phyloP scores from a whole-genome alignment of 1,284 basidiomycete genomes.

The Cryptococcus jaspeensis region DNA sequence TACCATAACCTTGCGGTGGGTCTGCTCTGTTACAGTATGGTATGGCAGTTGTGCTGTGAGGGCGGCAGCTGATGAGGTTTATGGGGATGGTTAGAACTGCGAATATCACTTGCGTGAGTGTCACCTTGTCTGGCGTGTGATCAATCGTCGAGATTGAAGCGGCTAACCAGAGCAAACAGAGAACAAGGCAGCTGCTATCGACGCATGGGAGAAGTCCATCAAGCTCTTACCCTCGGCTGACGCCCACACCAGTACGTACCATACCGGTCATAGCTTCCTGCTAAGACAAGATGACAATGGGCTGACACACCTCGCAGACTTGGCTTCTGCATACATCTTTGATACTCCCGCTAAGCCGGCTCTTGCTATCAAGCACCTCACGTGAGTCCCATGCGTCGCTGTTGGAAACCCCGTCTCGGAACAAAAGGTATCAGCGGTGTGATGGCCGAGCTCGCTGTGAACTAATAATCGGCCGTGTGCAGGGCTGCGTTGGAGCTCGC shows the following conservation, averaged over 20 bases:
- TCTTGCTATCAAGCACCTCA: conserved; percentile 82
- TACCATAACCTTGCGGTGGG: conserved; percentile 51
- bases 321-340: conserved; percentile 92
- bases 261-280: too few relatives aligned
- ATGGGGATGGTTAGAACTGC: conserved; percentile 30
- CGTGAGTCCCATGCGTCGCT: conserved; percentile 56
- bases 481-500: conserved; percentile 81
- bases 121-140: not conserved
- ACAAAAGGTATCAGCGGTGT: not conserved
- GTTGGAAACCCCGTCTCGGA: not conserved
- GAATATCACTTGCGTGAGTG: conserved; percentile 47
- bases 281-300: not conserved
- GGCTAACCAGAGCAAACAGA: conserved; percentile 55
- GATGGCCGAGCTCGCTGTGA: not conserved
- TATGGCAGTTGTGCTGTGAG: not conserved
- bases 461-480: not conserved
- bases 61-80: not conserved
- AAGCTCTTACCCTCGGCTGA: conserved; percentile 81
- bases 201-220: conserved; percentile 83
- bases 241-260: conserved; percentile 79
- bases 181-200: conserved; percentile 80
- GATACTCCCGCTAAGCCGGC: conserved; percentile 80
- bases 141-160: not conserved
- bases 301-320: conserved; percentile 57
- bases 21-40: not conserved